Conservation (phyloP, 2,329 filamentous ascomycete genomes). For the Hypocrella siamensis region DNA sequence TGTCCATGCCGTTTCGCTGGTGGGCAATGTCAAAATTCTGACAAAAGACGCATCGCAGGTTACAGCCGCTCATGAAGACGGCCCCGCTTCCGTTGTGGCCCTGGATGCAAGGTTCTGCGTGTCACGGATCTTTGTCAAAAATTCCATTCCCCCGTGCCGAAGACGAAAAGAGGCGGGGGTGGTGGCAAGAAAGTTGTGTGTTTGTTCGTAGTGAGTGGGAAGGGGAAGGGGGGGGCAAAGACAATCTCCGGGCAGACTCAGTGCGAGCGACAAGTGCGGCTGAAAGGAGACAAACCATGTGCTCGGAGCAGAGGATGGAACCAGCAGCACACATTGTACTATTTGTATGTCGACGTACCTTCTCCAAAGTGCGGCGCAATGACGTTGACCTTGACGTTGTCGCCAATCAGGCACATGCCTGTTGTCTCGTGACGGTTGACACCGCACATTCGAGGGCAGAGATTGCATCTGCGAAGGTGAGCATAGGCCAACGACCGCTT, state of each 20-base stretch:
- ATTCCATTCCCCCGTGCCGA: neutral
- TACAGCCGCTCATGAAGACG: conserved; percentile 68
- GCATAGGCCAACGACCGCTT: conserved; percentile 62
- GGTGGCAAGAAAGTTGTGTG: neutral
- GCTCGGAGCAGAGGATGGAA: neutral
- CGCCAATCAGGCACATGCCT: conserved; percentile 63
- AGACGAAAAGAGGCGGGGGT: too few species aligned
- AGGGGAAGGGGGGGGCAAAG: neutral
- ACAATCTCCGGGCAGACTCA: too few species aligned
- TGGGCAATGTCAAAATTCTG: conserved; percentile 78
- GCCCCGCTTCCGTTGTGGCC: conserved; percentile 66
- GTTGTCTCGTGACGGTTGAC: conserved; percentile 71
- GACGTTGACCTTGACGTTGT: conserved; percentile 64
- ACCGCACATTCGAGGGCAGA: conserved; percentile 62
- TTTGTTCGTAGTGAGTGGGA: neutral
- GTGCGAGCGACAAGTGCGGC: too few species aligned
- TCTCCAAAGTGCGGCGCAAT: conserved; percentile 79
- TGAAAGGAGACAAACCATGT: neutral
- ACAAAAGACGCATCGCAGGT: conserved; percentile 60
- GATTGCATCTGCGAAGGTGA: conserved; percentile 64
- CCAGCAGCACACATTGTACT: conserved; percentile 13
- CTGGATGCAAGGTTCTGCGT: conserved; percentile 60
- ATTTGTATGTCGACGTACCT: too few species aligned
- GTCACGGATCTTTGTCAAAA: conserved; percentile 3
- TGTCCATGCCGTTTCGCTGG: conserved; percentile 63